phyloP scores from a whole-genome alignment of 2,329 filamentous ascomycete genomes.

The Myrmaecium sp. region DNA sequence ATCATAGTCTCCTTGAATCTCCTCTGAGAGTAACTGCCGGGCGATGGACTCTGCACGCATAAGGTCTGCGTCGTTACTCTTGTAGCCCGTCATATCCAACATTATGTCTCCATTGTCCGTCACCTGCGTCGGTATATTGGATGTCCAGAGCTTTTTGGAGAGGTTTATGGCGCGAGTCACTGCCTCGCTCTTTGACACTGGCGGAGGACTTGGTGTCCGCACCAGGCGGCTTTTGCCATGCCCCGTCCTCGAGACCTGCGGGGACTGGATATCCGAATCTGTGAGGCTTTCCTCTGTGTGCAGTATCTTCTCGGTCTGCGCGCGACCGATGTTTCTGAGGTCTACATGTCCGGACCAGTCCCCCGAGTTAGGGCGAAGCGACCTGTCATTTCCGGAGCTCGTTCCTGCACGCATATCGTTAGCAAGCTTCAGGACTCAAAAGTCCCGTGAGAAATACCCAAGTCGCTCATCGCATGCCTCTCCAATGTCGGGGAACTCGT shows the following conservation, averaged over 20 bases:
- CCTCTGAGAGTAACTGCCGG: slow-evolving; percentile 78
- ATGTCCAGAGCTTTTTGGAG: slow-evolving; percentile 72
- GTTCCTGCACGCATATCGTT: slow-evolving; percentile 4
- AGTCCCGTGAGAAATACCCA: too few relatives aligned
- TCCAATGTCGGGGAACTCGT: slow-evolving; percentile 5
- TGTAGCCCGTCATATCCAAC: slow-evolving; percentile 96
- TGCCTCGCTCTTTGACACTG: slow-evolving; percentile 54
- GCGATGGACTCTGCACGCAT: slow-evolving; percentile 86
- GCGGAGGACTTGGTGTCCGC: slow-evolving; percentile 59
- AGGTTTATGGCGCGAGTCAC: slow-evolving; percentile 68
- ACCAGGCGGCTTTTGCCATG: too few relatives aligned
- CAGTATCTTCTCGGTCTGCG: slow-evolving; percentile 38
- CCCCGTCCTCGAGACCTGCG: too few relatives aligned
- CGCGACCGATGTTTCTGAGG: slow-evolving; percentile 25
- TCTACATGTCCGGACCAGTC: slow-evolving; percentile 19
- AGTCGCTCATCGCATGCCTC: not conserved
- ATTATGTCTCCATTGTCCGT: slow-evolving; percentile 87
- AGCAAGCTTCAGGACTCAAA: too few relatives aligned
- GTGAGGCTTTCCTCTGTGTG: too few relatives aligned
- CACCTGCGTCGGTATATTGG: slow-evolving; percentile 86
- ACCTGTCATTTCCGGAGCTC: slow-evolving; percentile 7
- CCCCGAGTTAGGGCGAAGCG: slow-evolving; percentile 14
- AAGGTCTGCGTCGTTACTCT: slow-evolving; percentile 82
- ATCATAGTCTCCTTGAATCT: slow-evolving; percentile 87
- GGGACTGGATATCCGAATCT: too few relatives aligned